Evolutionary conservation across 495 filamentous ascomycete species (phyloP).

Genomic region (Penicillium manginii): DNA sequence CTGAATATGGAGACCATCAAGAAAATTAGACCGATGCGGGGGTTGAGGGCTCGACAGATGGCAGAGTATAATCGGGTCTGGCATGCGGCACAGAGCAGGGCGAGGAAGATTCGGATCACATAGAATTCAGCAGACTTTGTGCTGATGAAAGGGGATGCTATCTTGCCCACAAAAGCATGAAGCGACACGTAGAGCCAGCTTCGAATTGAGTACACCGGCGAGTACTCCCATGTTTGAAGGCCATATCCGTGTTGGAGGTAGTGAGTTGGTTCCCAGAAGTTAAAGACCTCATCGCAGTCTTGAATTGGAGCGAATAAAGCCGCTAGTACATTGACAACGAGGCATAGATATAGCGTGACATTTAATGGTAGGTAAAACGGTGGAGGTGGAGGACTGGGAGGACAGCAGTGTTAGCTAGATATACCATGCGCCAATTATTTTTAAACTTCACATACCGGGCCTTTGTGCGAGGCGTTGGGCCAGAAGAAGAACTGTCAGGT

Average conservation of each 20-base stretch:
- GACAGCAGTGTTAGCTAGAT: conserved; percentile 20
- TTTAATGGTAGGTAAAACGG: conserved; percentile 72
- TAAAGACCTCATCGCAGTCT: conserved; percentile 99
- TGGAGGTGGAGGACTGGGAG: conserved; percentile 50
- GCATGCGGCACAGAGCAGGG: conserved; percentile 73
- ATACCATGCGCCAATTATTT: background rate
- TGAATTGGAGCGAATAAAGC: conserved; percentile 91
- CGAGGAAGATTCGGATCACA: conserved; percentile 74
- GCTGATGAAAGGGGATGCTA: conserved; percentile 62
- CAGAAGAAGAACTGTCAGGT: conserved; percentile 1
- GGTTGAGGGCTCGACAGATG: conserved; percentile 73
- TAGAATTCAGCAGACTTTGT: conserved; percentile 80
- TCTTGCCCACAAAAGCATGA: conserved; percentile 72
- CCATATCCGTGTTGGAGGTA: conserved; percentile 93
- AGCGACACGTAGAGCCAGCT: conserved; percentile 94
- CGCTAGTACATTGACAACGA: conserved; percentile 71
- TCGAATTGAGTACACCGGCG: conserved; percentile 90
- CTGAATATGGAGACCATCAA: conserved; percentile 73
- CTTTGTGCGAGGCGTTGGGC: conserved; percentile 29
- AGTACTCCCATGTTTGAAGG: conserved; percentile 98
- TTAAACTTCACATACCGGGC: conserved; percentile 32
- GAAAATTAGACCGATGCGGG: conserved; percentile 82
- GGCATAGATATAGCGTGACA: conserved; percentile 75
- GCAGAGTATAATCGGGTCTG: conserved; percentile 80
- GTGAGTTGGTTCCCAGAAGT: conserved; percentile 98